Evolutionary conservation across 495 filamentous ascomycete genomes (phyloP).

Genomic region (Aspergillus diversus): DNA sequence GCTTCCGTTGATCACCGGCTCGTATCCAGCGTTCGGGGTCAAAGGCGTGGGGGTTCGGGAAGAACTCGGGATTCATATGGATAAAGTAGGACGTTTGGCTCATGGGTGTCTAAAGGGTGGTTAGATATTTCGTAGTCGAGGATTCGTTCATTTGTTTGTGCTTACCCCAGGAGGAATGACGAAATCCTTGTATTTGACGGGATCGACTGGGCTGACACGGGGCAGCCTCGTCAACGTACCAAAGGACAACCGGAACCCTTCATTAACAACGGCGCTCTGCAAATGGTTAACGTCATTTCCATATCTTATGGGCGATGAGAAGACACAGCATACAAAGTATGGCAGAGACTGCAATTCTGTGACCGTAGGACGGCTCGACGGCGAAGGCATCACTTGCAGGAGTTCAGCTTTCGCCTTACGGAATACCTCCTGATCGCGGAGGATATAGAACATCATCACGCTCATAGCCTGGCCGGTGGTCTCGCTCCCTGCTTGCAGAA

Average conservation of each 20-base stretch:
- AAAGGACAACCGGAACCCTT: slow-evolving; percentile 50
- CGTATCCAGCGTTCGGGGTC: slow-evolving; percentile 55
- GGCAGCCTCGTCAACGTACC: slow-evolving; percentile 43
- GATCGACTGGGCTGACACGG: slow-evolving; percentile 43
- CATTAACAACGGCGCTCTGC: slow-evolving; percentile 46
- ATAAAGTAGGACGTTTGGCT: slow-evolving; percentile 50
- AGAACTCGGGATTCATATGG: slow-evolving; percentile 50
- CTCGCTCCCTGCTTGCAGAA: too few relatives aligned
- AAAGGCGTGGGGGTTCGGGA: slow-evolving; percentile 51
- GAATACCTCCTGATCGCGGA: slow-evolving; percentile 4
- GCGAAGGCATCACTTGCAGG: slow-evolving; percentile 35
- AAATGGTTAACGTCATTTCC: neutral
- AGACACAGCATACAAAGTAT: slow-evolving; percentile 40
- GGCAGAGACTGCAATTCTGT: slow-evolving; percentile 54
- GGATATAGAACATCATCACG: slow-evolving; percentile 23
- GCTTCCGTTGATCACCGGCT: slow-evolving; percentile 31
- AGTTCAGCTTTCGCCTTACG: slow-evolving; percentile 35
- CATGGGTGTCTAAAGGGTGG: slow-evolving; percentile 48
- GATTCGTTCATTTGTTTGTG: slow-evolving; percentile 15
- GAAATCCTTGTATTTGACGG: slow-evolving; percentile 45
- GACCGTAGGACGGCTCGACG: slow-evolving; percentile 34
- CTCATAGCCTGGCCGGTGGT: slow-evolving; percentile 37
- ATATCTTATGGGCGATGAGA: neutral
- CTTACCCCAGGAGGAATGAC: slow-evolving; percentile 38
- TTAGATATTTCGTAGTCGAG: slow-evolving; percentile 19